Conservation (phyloP, 495 filamentous ascomycete genomes). For the Aspergillus homomorphus region DNA sequence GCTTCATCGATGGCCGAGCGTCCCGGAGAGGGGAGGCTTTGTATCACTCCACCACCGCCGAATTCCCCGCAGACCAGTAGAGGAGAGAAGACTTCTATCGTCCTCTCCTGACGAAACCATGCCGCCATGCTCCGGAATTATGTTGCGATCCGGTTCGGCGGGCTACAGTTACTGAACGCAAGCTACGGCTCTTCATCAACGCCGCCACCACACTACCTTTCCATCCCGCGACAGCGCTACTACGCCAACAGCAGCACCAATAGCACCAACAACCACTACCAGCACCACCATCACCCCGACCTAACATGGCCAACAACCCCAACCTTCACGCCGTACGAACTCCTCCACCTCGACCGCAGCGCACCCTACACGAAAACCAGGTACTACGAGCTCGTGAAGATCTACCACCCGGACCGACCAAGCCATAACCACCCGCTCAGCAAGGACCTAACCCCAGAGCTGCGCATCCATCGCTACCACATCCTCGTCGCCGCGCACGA, state of each 20-base stretch:
- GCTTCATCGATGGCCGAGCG: background rate
- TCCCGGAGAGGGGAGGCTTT: background rate
- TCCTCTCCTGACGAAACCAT: slow-evolving; percentile 32
- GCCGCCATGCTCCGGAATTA: slow-evolving; percentile 44
- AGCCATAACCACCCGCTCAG: slow-evolving; percentile 49
- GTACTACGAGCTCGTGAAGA: slow-evolving; percentile 88
- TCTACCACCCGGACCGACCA: slow-evolving; percentile 87
- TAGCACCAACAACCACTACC: slow-evolving; percentile 37
- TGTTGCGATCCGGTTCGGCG: too few species aligned
- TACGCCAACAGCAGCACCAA: slow-evolving; percentile 21
- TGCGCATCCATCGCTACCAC: slow-evolving; percentile 79
- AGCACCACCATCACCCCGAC: slow-evolving; percentile 27
- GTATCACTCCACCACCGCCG: background rate
- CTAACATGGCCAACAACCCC: slow-evolving; percentile 37
- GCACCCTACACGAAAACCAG: slow-evolving; percentile 75
- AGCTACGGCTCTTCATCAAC: slow-evolving; percentile 19
- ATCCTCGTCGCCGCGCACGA: slow-evolving; percentile 82
- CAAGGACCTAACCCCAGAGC: slow-evolving; percentile 46
- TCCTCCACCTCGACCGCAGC: slow-evolving; percentile 61
- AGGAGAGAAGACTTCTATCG: slow-evolving; percentile 3
- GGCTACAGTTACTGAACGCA: slow-evolving; percentile 32
- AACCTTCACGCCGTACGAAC: slow-evolving; percentile 80
- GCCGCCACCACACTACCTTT: slow-evolving; percentile 14
- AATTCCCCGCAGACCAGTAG: background rate
- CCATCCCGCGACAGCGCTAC: background rate